Evolutionary conservation across 257 asterid species (phyloP).

Genomic region (Penstemon davidsonii): DNA sequence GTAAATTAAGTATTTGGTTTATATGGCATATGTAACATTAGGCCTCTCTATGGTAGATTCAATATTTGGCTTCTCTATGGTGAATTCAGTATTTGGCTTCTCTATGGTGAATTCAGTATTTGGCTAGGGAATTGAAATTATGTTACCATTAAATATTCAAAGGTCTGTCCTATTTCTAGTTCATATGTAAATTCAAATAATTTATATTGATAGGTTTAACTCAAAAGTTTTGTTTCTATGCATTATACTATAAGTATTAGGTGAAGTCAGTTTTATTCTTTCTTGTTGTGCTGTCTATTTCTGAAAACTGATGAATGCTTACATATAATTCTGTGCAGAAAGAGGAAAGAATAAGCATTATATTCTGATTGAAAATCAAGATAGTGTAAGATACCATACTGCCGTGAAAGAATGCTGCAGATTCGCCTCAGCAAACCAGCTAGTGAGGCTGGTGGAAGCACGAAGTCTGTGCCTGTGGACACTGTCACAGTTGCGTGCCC

Average conservation of each 20-base stretch:
- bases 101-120: no score
- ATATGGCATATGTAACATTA: no score
- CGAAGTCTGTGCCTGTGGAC: constrained; percentile 59
- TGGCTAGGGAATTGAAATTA: neutral
- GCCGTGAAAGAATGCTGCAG: constrained; percentile 68
- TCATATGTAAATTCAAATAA: neutral
- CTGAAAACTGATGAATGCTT: constrained; percentile 15
- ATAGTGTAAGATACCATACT: neutral
- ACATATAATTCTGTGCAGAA: constrained; percentile 22
- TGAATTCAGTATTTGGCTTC: neutral
- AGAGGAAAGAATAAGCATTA: constrained; percentile 3
- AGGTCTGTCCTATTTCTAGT: neutral
- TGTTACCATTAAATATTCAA: neutral
- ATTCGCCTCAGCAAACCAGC: constrained; percentile 93
- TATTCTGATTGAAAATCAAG: constrained; percentile 3
- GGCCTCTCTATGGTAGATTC: neutral
- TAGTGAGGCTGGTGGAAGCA: constrained; percentile 60
- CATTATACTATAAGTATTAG: neutral
- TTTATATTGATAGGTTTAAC: neutral
- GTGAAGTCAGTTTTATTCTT: neutral
- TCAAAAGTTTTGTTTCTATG: neutral
- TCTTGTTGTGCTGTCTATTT: constrained; percentile 9
- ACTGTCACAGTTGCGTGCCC: constrained; percentile 94
- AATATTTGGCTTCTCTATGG: neutral
- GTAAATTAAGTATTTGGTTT: no score